phyloP scores from a whole-genome alignment of 345 rosid genomes.

The Lagerstroemia speciosa region DNA sequence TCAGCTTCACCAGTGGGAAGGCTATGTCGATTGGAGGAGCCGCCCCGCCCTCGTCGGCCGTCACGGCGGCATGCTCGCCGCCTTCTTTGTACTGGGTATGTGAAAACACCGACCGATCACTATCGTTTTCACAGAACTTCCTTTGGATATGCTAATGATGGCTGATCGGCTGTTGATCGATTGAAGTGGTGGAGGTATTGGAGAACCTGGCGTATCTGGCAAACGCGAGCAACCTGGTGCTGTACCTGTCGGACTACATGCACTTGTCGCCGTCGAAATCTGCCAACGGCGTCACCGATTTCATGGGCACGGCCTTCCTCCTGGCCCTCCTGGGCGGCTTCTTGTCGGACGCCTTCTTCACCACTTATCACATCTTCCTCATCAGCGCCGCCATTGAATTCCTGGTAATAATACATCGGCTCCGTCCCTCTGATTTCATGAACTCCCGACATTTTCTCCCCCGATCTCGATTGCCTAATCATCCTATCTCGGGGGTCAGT shows the following conservation, averaged over 20 bases:
- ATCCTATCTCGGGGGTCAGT: too few relatives aligned
- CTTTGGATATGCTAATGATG: not conserved
- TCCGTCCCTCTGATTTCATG: not conserved
- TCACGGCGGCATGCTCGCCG: slow-evolving; percentile 69
- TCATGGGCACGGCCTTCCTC: slow-evolving; percentile 76
- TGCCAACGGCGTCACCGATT: slow-evolving; percentile 78
- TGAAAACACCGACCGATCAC: not conserved
- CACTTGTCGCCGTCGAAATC: slow-evolving; percentile 62
- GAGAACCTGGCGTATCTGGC: slow-evolving; percentile 85
- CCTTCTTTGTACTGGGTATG: slow-evolving; percentile 59
- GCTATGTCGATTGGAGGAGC: slow-evolving; percentile 72
- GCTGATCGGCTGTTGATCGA: not conserved
- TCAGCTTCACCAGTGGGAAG: slow-evolving; percentile 48
- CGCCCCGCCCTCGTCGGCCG: slow-evolving; percentile 40
- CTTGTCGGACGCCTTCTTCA: slow-evolving; percentile 63
- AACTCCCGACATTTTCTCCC: too few relatives aligned
- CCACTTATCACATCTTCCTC: slow-evolving; percentile 18
- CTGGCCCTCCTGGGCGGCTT: slow-evolving; percentile 81
- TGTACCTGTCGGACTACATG: slow-evolving; percentile 63
- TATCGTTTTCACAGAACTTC: not conserved
- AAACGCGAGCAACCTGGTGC: slow-evolving; percentile 77
- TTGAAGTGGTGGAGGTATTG: slow-evolving; percentile 64
- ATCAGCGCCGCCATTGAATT: slow-evolving; percentile 21
- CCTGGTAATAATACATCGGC: slow-evolving; percentile 10
- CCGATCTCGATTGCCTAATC: too few relatives aligned